These are phyloP conservation scores for Piedraia hortae DNA, from an alignment of 2,329 filamentous ascomycete genomes.

Conservation along the genomic window DNA sequence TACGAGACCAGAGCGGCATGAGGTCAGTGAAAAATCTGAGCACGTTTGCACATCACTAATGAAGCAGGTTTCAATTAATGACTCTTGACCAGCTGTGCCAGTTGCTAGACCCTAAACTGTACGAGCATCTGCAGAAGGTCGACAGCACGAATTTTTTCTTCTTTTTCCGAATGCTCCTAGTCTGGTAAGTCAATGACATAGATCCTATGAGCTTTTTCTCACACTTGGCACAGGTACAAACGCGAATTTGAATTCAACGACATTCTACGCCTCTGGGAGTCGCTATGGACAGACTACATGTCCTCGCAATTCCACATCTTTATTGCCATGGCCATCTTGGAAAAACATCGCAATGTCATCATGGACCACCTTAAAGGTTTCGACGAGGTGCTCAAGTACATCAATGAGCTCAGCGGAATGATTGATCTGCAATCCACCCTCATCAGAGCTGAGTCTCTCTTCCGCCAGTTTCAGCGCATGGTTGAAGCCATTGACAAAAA, in stretches of 20 bases:
- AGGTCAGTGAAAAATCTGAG: too few species aligned
- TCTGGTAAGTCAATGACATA: too few species aligned
- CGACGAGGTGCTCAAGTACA: conserved; percentile 92
- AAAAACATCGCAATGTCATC: conserved; percentile 89
- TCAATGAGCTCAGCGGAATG: conserved; percentile 80
- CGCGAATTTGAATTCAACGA: conserved; percentile 82
- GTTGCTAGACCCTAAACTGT: conserved; percentile 86
- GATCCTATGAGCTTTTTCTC: too few species aligned
- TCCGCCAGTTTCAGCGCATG: conserved; percentile 61
- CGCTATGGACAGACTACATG: conserved; percentile 75
- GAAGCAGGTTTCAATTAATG: conserved; percentile 55
- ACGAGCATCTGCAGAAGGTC: conserved; percentile 62
- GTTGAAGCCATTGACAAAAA: conserved; percentile 87
- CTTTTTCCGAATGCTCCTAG: conserved; percentile 95
- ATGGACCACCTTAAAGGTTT: conserved; percentile 86
- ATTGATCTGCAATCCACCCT: conserved; percentile 77
- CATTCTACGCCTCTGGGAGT: conserved; percentile 70
- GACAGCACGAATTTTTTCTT: conserved; percentile 99
- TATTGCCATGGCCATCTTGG: conserved; percentile 72
- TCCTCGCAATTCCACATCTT: conserved; percentile 86
- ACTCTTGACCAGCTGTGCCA: conserved; percentile 86
- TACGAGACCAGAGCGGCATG: conserved; percentile 92
- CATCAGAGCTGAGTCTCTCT: conserved; percentile 66
- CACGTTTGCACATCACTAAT: too few species aligned
- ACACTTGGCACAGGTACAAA: too few species aligned